These are phyloP conservation scores for Aspergillus indologenus DNA, from an alignment of 495 filamentous ascomycete genomes.

Conservation along the genomic window DNA sequence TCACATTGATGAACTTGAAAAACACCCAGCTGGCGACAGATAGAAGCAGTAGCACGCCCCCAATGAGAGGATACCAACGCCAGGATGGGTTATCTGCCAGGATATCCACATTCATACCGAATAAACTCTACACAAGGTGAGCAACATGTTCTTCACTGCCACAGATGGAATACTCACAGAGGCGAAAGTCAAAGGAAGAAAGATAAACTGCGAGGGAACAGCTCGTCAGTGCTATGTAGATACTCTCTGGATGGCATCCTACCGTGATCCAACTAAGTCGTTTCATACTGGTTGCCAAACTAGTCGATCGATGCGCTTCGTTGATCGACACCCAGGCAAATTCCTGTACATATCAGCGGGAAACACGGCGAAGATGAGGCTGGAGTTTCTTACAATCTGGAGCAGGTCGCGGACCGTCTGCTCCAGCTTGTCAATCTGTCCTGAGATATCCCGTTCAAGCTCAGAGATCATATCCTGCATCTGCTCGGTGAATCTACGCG, in stretches of 20 bases:
- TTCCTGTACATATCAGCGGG: slow-evolving; percentile 12
- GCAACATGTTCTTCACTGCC: neutral
- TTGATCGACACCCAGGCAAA: slow-evolving; percentile 27
- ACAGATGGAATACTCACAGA: slow-evolving; percentile 19
- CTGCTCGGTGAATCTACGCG: slow-evolving; percentile 13
- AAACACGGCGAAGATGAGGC: neutral
- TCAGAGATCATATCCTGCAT: slow-evolving; percentile 17
- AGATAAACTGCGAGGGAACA: slow-evolving; percentile 26
- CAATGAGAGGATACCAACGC: slow-evolving; percentile 33
- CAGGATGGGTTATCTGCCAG: slow-evolving; percentile 22
- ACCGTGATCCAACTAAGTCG: slow-evolving; percentile 38
- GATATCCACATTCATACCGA: slow-evolving; percentile 37
- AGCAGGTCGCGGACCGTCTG: slow-evolving; percentile 23
- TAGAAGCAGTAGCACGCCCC: slow-evolving; percentile 17
- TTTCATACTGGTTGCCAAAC: slow-evolving; percentile 29
- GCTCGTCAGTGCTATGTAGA: slow-evolving; percentile 9
- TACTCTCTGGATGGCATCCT: neutral
- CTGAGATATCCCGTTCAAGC: slow-evolving; percentile 11
- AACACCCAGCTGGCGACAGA: slow-evolving; percentile 27
- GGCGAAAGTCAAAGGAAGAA: slow-evolving; percentile 32
- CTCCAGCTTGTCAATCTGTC: slow-evolving; percentile 21
- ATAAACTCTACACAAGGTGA: slow-evolving; percentile 26
- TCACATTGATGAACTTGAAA: slow-evolving; percentile 25
- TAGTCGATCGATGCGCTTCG: slow-evolving; percentile 29
- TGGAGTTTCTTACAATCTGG: slow-evolving; percentile 19